These are phyloP conservation scores for Candida oleophila DNA, from an alignment of 805 yeast genomes.

Conservation along the genomic window DNA sequence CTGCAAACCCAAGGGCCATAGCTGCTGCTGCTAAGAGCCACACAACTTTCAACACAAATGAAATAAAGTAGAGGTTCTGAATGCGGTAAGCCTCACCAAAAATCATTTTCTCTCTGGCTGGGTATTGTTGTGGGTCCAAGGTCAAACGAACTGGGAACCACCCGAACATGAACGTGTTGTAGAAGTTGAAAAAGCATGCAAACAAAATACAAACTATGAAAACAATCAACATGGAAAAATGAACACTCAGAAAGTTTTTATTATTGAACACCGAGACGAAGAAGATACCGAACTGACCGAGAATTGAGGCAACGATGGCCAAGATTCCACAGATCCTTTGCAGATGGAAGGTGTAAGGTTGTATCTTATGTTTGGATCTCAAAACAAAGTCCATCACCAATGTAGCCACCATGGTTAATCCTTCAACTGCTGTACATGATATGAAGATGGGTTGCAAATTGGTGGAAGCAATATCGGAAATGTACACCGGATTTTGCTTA, in stretches of 20 bases:
- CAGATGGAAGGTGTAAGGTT: constrained; percentile 45
- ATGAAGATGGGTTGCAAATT: constrained; percentile 82
- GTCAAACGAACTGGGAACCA: constrained; percentile 33
- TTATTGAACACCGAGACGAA: constrained; percentile 76
- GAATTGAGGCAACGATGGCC: constrained; percentile 41
- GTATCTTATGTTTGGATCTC: constrained; percentile 55
- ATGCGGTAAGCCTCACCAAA: constrained; percentile 34
- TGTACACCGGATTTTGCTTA: constrained; percentile 57
- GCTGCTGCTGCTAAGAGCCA: constrained; percentile 70
- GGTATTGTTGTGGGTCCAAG: constrained; percentile 19
- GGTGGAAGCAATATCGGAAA: constrained; percentile 88
- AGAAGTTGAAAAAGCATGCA: constrained; percentile 36
- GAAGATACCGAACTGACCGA: constrained; percentile 72
- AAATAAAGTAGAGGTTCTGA: constrained; percentile 43
- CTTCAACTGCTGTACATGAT: constrained; percentile 74
- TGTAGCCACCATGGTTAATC: constrained; percentile 66
- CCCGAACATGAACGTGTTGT: constrained; percentile 39
- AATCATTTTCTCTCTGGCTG: constrained; percentile 32
- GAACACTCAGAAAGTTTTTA: constrained; percentile 54
- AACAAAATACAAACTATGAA: constrained; percentile 69
- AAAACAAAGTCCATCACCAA: constrained; percentile 61
- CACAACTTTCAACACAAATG: constrained; percentile 51
- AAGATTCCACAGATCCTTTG: constrained; percentile 46
- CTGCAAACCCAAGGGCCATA: constrained; percentile 71
- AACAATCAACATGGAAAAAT: constrained; percentile 65